These are phyloP conservation scores for Leccinum rimulosum DNA, from an alignment of 768 basidiomycete species.

Conservation along the genomic window DNA sequence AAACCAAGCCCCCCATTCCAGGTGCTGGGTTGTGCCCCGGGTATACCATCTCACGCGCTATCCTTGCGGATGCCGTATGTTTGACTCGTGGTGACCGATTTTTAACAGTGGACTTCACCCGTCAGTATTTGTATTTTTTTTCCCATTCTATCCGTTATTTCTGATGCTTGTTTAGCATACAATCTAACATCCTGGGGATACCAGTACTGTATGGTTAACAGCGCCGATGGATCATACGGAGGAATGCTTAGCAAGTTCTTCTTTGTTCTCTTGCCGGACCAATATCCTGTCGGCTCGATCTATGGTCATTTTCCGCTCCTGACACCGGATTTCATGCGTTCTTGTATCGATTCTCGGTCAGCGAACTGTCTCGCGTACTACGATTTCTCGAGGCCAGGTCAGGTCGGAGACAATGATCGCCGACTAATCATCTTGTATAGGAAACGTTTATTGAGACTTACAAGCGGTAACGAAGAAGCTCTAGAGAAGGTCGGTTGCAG, in stretches of 20 bases:
- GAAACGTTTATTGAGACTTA: slow-evolving; percentile 19
- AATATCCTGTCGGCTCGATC: slow-evolving; percentile 61
- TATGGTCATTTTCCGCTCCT: slow-evolving; percentile 85
- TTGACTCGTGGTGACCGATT: slow-evolving; percentile 79
- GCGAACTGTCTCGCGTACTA: slow-evolving; percentile 44
- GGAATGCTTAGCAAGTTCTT: slow-evolving; percentile 74
- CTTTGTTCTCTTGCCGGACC: slow-evolving; percentile 65
- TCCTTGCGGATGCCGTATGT: slow-evolving; percentile 74
- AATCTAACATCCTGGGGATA: slow-evolving; percentile 83
- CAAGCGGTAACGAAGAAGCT: slow-evolving; percentile 2
- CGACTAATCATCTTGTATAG: slow-evolving; percentile 8
- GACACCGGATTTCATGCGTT: slow-evolving; percentile 44
- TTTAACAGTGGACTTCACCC: slow-evolving; percentile 73
- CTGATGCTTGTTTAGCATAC: slow-evolving; percentile 43
- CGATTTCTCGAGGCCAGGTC: slow-evolving; percentile 52
- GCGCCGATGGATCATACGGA: slow-evolving; percentile 68
- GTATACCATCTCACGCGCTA: slow-evolving; percentile 83
- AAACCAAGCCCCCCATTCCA: slow-evolving; percentile 58
- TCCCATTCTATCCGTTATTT: background rate
- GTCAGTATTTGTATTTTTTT: slow-evolving; percentile 38
- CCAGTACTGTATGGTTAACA: slow-evolving; percentile 63
- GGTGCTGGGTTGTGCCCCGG: slow-evolving; percentile 81
- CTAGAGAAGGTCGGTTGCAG: slow-evolving; percentile 13
- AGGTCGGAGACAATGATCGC: background rate
- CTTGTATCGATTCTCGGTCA: slow-evolving; percentile 42